A percentile compares a stretch with the other conserved stretches of the same genome.
Conservation (phyloP, 2,329 filamentous ascomycete genomes). For the Alternaria triticina region DNA sequence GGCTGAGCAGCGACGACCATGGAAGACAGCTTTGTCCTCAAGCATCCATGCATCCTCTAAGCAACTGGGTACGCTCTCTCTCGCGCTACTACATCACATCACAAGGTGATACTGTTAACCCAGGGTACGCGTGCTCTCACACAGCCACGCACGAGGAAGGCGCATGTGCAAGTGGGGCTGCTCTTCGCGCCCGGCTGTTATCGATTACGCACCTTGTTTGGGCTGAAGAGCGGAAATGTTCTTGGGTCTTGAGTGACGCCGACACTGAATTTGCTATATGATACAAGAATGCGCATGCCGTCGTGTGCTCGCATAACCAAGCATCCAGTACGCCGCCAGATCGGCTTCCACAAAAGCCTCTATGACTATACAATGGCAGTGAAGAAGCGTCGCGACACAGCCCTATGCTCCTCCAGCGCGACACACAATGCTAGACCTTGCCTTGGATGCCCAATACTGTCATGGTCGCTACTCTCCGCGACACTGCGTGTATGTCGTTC, state of each 20-base stretch:
- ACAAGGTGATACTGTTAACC: not conserved
- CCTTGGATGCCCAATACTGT: constrained; percentile 28
- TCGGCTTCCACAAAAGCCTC: constrained; percentile 35
- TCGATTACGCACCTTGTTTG: constrained; percentile 41
- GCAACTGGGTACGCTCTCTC: constrained; percentile 7
- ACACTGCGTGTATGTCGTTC: constrained; percentile 21
- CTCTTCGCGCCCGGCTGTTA: constrained; percentile 26
- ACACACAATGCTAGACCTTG: constrained; percentile 19
- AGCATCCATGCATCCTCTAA: constrained; percentile 3
- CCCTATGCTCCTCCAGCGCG: constrained; percentile 21
- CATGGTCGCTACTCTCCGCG: constrained; percentile 15
- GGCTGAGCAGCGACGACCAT: constrained; percentile 23
- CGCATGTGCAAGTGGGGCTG: constrained; percentile 29
- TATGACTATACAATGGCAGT: constrained; percentile 37
- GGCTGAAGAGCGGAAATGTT: not conserved
- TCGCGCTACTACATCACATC: not conserved
- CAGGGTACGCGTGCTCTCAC: not conserved
- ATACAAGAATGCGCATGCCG: constrained; percentile 38
- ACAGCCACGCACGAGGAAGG: constrained; percentile 9
- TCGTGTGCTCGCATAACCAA: constrained; percentile 32
- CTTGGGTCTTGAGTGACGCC: constrained; percentile 2
- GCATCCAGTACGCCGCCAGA: constrained; percentile 35
- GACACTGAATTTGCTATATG: constrained; percentile 33
- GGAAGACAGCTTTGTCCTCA: constrained; percentile 15
- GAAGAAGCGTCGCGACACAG: constrained; percentile 20